Base-by-base conservation (phyloP, 2,329 filamentous ascomycete species). In the Fusarium marasasianum region DNA sequence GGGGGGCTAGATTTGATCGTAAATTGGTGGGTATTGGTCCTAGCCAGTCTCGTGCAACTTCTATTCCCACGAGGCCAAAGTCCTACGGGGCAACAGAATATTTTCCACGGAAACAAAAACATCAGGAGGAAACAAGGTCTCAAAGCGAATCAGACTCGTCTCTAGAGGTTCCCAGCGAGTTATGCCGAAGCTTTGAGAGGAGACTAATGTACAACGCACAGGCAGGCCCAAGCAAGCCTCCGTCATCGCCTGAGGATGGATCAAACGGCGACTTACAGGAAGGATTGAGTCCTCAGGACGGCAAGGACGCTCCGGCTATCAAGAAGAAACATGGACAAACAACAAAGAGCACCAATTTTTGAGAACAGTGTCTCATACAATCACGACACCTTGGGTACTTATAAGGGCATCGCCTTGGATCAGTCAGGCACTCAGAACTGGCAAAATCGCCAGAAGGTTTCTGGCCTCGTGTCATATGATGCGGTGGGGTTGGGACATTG, bases 381-480 rank as follows among this genome's bases (percentile, higher is more conserved):
- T 50, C 51, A 50, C 53, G 47, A 66, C 35, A 48, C 44, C 35
- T 75, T 77, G 73, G 62, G 57, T 72, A 72, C 35, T 59, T 35
- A 43, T 29, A 48, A 22, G 35, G 41, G 37, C 50, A 48, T 13
- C 45, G 26, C 40, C 29, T 74, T 74, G 72, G 67, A 74, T 74
- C 43, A 55, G 61, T 41, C 57, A 58, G 65, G 67, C 59, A 51
- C 64, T 67, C 62, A 57, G 54, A 64, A 62, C 61, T 58, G 56
- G 66, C 48, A 50, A 58, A 43, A 58, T 51, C 47, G 53, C 56
- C 63, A 65, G 33, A 55, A 55, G 22, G 33, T 31, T 65, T 54
- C 55, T 35, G 31, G 54, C 54, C 31, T 51, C 54, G 44, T 26
- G 20, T 53, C 38, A 68, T 64, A 41, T 51, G 24, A 38, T 37